Evolutionary conservation across 2,329 filamentous ascomycete genomes (phyloP).

Genomic region (Alternaria triticimaculans): DNA sequence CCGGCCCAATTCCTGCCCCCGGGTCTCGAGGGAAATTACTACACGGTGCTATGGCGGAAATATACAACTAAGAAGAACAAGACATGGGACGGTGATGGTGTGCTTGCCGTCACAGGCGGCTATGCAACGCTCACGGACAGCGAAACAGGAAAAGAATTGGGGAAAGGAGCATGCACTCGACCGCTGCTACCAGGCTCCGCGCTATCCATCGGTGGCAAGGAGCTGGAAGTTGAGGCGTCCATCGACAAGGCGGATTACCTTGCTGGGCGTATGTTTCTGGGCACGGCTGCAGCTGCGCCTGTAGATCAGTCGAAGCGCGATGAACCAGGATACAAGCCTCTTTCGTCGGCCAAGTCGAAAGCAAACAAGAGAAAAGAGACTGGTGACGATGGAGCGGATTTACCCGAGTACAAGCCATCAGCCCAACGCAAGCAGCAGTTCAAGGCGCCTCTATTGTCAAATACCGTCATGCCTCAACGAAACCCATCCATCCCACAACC

Average conservation of each 20-base stretch:
- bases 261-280: slow-evolving; percentile 55
- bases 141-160: slow-evolving; percentile 66
- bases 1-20: slow-evolving; percentile 21
- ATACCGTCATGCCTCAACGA: slow-evolving; percentile 57
- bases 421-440: slow-evolving; percentile 58
- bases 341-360: slow-evolving; percentile 13
- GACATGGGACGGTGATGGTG: slow-evolving; percentile 77
- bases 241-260: slow-evolving; percentile 67
- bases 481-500: slow-evolving; percentile 60
- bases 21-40: slow-evolving; percentile 48
- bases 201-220: slow-evolving; percentile 69
- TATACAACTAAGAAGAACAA: slow-evolving; percentile 76
- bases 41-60: slow-evolving; percentile 65
- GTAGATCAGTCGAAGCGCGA: slow-evolving; percentile 21
- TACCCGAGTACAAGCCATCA: slow-evolving; percentile 47
- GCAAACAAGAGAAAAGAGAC: slow-evolving; percentile 17
- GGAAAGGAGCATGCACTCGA: slow-evolving; percentile 62
- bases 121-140: slow-evolving; percentile 68
- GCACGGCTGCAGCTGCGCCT: slow-evolving; percentile 26
- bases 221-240: slow-evolving; percentile 70
- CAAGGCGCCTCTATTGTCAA: slow-evolving; percentile 67
- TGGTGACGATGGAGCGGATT: slow-evolving; percentile 42
- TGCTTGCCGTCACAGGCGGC: slow-evolving; percentile 64
- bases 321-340: slow-evolving; percentile 25
- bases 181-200: slow-evolving; percentile 65